Percentiles rank a stretch among this genome's conserved stretches.
phyloP scores from a whole-genome alignment of 768 basidiomycete genomes.

The Rhodocollybia butyracea region DNA sequence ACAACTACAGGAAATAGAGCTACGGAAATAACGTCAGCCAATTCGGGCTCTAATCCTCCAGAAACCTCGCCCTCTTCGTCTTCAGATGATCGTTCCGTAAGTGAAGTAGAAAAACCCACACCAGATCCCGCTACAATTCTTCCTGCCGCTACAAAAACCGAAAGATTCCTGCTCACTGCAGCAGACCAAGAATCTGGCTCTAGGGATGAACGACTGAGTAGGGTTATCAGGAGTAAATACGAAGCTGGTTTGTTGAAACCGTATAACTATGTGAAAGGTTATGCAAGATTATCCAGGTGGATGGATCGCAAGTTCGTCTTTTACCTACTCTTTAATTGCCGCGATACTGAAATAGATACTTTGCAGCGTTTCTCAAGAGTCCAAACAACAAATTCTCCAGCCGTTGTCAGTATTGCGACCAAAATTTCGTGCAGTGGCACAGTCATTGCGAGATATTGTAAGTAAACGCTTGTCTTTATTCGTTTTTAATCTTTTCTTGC shows the following conservation, averaged over 20 bases:
- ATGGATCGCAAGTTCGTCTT: conserved; percentile 83
- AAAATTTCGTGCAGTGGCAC: conserved; percentile 83
- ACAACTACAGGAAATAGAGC: conserved; percentile 9
- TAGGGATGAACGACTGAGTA: conserved; percentile 82
- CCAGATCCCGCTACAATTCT: conserved; percentile 50
- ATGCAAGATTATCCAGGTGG: conserved; percentile 87
- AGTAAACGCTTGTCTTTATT: conserved; percentile 19
- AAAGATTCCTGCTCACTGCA: conserved; percentile 87
- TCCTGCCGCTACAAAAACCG: conserved; percentile 75
- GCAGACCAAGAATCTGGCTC: conserved; percentile 93
- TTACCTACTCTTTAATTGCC: background rate
- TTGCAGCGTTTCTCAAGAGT: conserved; percentile 80
- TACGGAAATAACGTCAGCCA: background rate
- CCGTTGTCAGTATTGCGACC: conserved; percentile 83
- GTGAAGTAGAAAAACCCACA: conserved; percentile 19
- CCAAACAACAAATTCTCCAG: conserved; percentile 88
- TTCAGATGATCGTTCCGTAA: conserved; percentile 11
- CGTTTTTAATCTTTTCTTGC: background rate
- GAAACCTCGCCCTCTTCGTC: conserved; percentile 17
- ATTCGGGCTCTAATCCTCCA: conserved; percentile 6
- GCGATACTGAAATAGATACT: background rate
- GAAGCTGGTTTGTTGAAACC: conserved; percentile 94
- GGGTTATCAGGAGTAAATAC: conserved; percentile 94
- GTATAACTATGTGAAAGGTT: conserved; percentile 96
- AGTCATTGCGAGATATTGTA: conserved; percentile 80